Percentiles rank a stretch among this genome's conserved stretches.
Conservation (phyloP, 768 basidiomycete species). For the Amanita polypyramis region DNA sequence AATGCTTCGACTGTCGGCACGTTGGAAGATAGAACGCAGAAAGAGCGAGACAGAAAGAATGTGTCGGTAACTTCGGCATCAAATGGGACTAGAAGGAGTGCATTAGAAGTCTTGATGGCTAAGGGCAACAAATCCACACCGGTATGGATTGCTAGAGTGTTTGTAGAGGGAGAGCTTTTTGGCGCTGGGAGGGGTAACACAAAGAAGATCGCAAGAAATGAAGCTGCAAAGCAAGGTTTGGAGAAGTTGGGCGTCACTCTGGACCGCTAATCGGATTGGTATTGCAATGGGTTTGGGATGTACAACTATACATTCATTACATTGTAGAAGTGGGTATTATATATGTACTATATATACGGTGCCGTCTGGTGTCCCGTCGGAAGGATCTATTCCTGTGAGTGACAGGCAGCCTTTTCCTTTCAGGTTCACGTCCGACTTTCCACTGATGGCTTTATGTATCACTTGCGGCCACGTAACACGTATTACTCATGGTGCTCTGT, state of each 20-base stretch:
- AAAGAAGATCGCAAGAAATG: conserved; percentile 73
- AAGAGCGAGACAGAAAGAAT: too few species aligned
- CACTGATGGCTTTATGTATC: too few species aligned
- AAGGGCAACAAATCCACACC: conserved; percentile 56
- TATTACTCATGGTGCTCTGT: too few species aligned
- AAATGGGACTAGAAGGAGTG: background rate
- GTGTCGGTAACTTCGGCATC: background rate
- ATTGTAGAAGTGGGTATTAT: too few species aligned
- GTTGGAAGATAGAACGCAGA: conserved; percentile 6
- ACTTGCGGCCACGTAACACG: too few species aligned
- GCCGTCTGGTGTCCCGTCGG: too few species aligned
- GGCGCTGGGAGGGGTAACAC: conserved; percentile 61
- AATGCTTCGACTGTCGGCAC: background rate
- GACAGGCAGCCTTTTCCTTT: too few species aligned
- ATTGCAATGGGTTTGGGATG: too few species aligned
- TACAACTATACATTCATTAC: too few species aligned
- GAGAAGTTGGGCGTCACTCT: conserved; percentile 38
- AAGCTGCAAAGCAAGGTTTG: conserved; percentile 71
- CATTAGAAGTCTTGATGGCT: conserved; percentile 14
- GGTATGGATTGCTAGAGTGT: conserved; percentile 59
- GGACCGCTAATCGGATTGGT: background rate
- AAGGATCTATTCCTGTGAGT: too few species aligned
- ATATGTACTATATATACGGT: too few species aligned
- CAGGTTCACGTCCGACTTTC: too few species aligned
- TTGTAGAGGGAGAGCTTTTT: conserved; percentile 48